Evolutionary conservation across 352 stramenopile genomes (phyloP), one percentile per base, ranked within the genome.

Genomic region (Aphanomyces invadans): DNA sequence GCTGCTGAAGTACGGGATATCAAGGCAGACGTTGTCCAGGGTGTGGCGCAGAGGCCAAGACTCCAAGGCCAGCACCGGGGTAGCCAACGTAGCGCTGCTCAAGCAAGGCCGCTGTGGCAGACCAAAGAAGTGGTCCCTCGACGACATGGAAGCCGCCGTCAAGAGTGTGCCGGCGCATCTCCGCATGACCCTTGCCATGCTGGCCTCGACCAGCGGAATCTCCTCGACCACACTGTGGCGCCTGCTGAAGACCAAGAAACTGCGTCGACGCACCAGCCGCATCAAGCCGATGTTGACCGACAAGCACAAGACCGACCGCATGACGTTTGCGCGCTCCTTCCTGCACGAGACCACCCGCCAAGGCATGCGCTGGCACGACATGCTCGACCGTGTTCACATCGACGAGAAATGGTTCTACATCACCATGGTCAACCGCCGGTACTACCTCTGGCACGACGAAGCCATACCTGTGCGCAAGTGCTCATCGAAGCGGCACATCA

Each of bases 371-470:
- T 54, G 46, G 46, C 46, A 54, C 19, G 46, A 54, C 19, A 54
- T 54, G 46, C 17, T 54, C 12, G 46, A 54, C 19, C 46, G 23
- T 4, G 46, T 54, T 23, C 46, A 54, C 46, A 28, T 54, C 25
- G 51, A 59, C 23, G 51, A 59, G 21, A 59, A 59, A 31, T 59
- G 51, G 51, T 59, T 59, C n/a, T 59, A 59, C 23, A 39, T 59
- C 12, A 38, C 21, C 23, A 9, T 28, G 10, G 29, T 59, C 21
- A 31, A 38, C 11, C 12, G 51, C 23, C 9, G 23, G n/a, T 59
- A 59, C 46, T 54, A 54, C 26, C 19, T 54, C 10, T 38, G 21
- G 23, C 21, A 59, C 12, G 51, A 59, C 38, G 51, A 59, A 38
- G 28, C 11, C 25, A 9, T 17, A 12, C 25, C 51, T 12, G 7